These are phyloP conservation scores for Pseudoperonospora humuli DNA, from an alignment of 352 stramenopile species.

Conservation along the genomic window DNA sequence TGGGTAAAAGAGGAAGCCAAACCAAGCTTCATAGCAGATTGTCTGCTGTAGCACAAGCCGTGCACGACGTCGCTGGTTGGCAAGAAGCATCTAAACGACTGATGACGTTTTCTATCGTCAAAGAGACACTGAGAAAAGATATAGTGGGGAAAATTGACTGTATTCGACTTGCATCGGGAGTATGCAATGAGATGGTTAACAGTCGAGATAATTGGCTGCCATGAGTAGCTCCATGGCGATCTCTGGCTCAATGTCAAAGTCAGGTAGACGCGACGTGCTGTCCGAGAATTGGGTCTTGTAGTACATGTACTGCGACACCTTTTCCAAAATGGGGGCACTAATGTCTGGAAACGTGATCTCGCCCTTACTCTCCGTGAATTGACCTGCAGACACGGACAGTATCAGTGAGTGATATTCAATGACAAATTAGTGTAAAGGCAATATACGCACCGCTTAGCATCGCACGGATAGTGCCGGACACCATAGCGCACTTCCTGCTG, in stretches of 20 bases:
- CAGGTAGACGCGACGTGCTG: conserved; percentile 89
- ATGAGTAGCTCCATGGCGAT: conserved; percentile 96
- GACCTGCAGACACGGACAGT: conserved; percentile 36
- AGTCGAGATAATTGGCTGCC: conserved; percentile 96
- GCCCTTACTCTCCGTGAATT: conserved; percentile 90
- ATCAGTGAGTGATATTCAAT: neutral
- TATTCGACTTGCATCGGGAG: conserved; percentile 18
- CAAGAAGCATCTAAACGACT: neutral
- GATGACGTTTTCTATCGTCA: too few species aligned
- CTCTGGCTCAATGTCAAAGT: conserved; percentile 98
- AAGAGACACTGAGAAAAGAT: conserved; percentile 2
- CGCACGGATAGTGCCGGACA: conserved; percentile 93
- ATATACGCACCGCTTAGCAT: conserved; percentile 90
- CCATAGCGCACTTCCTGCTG: conserved; percentile 88
- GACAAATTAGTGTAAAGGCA: too few species aligned
- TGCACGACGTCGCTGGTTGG: neutral
- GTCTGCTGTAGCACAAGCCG: conserved; percentile 46
- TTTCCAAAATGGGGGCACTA: conserved; percentile 93
- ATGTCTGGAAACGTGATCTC: conserved; percentile 98
- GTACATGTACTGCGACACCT: conserved; percentile 97
- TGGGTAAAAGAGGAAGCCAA: conserved; percentile 51
- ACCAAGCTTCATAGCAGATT: conserved; percentile 58
- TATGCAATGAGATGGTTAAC: conserved; percentile 10
- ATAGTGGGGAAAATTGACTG: conserved; percentile 7
- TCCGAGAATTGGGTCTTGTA: conserved; percentile 97